Percentiles rank a stretch among this genome's conserved stretches.
These are phyloP conservation scores for Diaporthe citrichinensis DNA, from an alignment of 2,329 filamentous ascomycete genomes.

Conservation along the genomic window DNA sequence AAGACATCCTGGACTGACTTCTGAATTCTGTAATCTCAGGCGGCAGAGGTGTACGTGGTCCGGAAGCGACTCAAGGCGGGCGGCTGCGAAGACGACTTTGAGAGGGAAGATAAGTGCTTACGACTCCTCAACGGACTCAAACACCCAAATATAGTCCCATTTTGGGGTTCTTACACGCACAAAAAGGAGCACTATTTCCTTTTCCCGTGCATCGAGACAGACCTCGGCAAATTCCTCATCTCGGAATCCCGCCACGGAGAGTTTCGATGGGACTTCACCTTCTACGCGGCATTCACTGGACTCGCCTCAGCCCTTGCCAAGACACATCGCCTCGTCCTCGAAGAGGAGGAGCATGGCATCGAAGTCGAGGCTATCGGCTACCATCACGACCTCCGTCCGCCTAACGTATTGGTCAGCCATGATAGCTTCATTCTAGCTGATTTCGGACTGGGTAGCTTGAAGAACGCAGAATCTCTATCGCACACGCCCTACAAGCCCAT, in stretches of 20 bases:
- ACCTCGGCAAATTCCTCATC: not conserved
- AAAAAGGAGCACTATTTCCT: not conserved
- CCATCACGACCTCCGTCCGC: conserved; percentile 50
- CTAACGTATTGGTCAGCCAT: conserved; percentile 47
- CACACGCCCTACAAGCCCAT: conserved; percentile 1
- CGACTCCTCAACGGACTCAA: not conserved
- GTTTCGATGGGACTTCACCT: conserved; percentile 35
- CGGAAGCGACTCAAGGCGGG: not conserved
- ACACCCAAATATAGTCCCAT: not conserved
- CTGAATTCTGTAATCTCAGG: not conserved
- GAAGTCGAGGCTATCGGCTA: conserved; percentile 46
- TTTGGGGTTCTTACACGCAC: conserved; percentile 3
- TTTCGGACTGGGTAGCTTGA: not conserved
- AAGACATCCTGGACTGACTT: not conserved
- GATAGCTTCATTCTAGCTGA: conserved; percentile 41
- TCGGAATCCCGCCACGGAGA: conserved; percentile 4
- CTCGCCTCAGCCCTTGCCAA: conserved; percentile 46
- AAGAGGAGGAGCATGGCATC: conserved; percentile 32
- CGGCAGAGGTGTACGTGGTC: not conserved
- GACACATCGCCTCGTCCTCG: conserved; percentile 43
- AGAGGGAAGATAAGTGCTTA: conserved; percentile 8
- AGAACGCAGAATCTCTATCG: not conserved
- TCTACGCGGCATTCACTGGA: conserved; percentile 44
- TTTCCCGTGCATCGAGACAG: not conserved
- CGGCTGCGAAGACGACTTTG: not conserved